phyloP scores from a whole-genome alignment of 2,329 filamentous ascomycete genomes.

The Hypomyces rosellus region DNA sequence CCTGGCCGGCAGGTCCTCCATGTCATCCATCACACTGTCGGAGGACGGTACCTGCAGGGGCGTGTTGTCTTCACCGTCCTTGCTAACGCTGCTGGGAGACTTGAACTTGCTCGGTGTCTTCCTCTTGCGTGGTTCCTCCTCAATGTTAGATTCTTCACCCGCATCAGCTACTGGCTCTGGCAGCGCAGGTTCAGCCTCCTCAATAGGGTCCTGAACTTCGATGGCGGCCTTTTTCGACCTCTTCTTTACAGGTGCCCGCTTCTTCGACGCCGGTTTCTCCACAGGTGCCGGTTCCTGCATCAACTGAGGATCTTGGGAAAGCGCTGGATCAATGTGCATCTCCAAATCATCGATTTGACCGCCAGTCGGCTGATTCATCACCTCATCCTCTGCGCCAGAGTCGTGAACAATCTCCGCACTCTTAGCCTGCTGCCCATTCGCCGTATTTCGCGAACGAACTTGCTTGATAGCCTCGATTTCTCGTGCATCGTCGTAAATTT shows the following conservation, averaged over 20 bases:
- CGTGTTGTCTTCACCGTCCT: conserved; percentile 6
- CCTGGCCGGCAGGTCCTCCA: conserved; percentile 36
- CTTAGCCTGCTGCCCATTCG: conserved; percentile 5
- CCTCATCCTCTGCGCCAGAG: conserved; percentile 24
- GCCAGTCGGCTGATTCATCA: neutral
- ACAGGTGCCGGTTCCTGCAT: conserved; percentile 22
- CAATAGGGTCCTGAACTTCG: conserved; percentile 25
- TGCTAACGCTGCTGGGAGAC: conserved; percentile 7
- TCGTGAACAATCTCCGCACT: conserved; percentile 26
- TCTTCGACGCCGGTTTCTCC: conserved; percentile 19
- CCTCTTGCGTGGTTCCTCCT: conserved; percentile 21
- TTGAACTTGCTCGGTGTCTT: conserved; percentile 25
- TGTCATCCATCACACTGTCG: conserved; percentile 36
- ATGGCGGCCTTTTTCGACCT: conserved; percentile 18
- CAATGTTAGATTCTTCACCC: conserved; percentile 21
- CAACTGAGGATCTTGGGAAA: conserved; percentile 15
- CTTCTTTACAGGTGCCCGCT: conserved; percentile 17
- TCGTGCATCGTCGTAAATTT: conserved; percentile 24
- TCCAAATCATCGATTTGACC: conserved; percentile 15
- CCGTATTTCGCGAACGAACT: conserved; percentile 12
- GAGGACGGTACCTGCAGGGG: conserved; percentile 17
- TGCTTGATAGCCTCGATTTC: conserved; percentile 26
- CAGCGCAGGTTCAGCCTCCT: conserved; percentile 18
- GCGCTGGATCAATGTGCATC: conserved; percentile 28
- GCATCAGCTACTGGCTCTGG: conserved; percentile 10